Evolutionary conservation across 352 stramenopile genomes (phyloP), one percentile per base, ranked within the genome.

Genomic region (Phytophthora ramorum): DNA sequence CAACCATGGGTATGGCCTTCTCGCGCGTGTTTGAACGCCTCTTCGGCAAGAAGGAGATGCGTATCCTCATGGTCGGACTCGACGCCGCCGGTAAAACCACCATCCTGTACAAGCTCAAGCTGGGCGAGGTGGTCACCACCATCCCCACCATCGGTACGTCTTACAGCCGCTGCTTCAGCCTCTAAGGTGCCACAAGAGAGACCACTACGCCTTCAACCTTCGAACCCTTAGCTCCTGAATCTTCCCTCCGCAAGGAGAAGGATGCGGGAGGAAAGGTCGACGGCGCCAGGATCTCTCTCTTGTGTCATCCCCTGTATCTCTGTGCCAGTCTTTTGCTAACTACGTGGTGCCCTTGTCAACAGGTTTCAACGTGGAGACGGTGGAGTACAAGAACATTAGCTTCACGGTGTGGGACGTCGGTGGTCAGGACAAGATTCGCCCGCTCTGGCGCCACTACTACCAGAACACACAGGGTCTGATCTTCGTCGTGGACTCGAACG

Each of bases 81-180:
- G 98, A 99, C 78, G 99, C 98, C 81, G 98, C 98, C 24, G 98
- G 98, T 68, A 99, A 99, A 85, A 99, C 98, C 12, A 99, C 98
- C 14, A 99, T 99, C 81, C 74, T 99, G 58, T 99, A 96, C 81
- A 97, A 96, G 73, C 83, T 96, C 63, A 92, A 95, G 75, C 80
- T 95, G 48, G 86, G 89, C 43, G 82, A 99, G 83, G 96, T 99
- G 59, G 96, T 99, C 52, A 99, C 97, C 48, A 99, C 97, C 34
- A 99, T 98, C 79, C 96, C 97, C 26, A 99, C 97, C 20, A 99
- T 99, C 82, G 97, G 96, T 91, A 79, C 49, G 83, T 83, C 76
- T 2, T 49, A 10, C n/a, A 13, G n/a, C 7, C n/a, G 28, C 4
- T 37, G 8, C 3, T 14, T 4, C 32, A 14, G 5, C 13, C 6